These are phyloP conservation scores for Friedmanniomyces endolithicus DNA, from an alignment of 495 filamentous ascomycete genomes.

Conservation along the genomic window DNA sequence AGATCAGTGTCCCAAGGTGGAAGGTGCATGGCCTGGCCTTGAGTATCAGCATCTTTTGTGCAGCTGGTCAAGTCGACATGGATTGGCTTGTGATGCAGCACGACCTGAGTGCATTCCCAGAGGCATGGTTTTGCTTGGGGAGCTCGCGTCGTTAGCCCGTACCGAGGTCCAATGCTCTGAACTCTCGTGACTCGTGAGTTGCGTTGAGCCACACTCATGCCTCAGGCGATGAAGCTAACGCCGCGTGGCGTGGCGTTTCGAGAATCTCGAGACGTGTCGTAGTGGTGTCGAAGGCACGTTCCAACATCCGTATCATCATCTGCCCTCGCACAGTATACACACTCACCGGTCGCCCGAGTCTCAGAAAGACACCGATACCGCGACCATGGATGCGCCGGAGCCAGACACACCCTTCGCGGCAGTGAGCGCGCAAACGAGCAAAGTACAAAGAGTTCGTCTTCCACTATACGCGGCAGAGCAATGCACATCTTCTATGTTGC, in stretches of 20 bases:
- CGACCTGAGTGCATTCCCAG: too few species aligned
- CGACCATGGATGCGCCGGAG: conserved; percentile 62
- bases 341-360: background rate
- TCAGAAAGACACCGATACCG: background rate
- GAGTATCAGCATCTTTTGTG: conserved; percentile 11
- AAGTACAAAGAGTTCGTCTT: conserved; percentile 40
- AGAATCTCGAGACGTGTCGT: background rate
- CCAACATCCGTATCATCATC: background rate
- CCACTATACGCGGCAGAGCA: conserved; percentile 6
- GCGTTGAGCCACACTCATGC: too few species aligned
- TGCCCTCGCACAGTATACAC: background rate
- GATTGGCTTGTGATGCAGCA: too few species aligned
- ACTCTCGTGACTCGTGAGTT: too few species aligned
- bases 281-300: background rate
- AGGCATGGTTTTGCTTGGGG: too few species aligned
- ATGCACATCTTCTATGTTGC: background rate
- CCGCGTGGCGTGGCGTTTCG: background rate
- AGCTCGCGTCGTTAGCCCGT: too few species aligned
- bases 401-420: conserved; percentile 76
- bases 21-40: conserved; percentile 45
- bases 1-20: conserved; percentile 35
- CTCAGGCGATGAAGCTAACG: too few species aligned
- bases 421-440: conserved; percentile 71
- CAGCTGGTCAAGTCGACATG: too few species aligned
- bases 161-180: too few species aligned